These are phyloP conservation scores for Monosporozyma servazzii DNA, from an alignment of 805 yeast species.

Conservation along the genomic window DNA sequence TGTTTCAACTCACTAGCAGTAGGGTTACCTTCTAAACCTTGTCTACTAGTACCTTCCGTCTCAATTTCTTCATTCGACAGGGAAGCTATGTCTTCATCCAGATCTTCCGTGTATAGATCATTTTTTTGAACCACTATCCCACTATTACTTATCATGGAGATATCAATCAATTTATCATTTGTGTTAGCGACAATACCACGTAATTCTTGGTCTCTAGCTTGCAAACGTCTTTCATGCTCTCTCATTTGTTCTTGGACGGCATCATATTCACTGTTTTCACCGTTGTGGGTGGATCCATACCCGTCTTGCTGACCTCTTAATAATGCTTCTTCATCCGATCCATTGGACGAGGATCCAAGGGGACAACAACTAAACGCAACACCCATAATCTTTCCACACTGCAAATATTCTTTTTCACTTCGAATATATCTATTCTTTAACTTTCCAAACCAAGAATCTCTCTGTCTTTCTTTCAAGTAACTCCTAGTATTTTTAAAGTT, in stretches of 20 bases:
- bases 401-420: too few relatives aligned
- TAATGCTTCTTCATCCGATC: constrained; percentile 21
- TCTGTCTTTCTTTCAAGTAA: neutral
- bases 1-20: neutral
- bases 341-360: constrained; percentile 5
- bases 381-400: constrained; percentile 17
- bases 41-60: neutral
- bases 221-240: constrained; percentile 17
- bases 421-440: too few relatives aligned
- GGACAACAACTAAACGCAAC: constrained; percentile 22
- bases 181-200: constrained; percentile 27
- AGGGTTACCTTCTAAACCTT: too few relatives aligned
- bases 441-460: too few relatives aligned
- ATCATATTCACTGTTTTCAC: constrained; percentile 10
- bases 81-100: neutral
- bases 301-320: constrained; percentile 22
- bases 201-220: constrained; percentile 22
- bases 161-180: constrained; percentile 29
- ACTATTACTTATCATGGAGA: constrained; percentile 30
- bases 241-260: constrained; percentile 16
- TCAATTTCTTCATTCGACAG: neutral
- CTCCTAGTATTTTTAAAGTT: neutral
- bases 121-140: constrained; percentile 25
- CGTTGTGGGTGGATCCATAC: constrained; percentile 11
- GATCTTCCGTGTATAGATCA: constrained; percentile 23